A percentile compares a stretch with the other conserved stretches of the same genome.
These are phyloP conservation scores for Epithemia pelagica DNA, from an alignment of 108 stramenopile genomes.

Conservation along the genomic window DNA sequence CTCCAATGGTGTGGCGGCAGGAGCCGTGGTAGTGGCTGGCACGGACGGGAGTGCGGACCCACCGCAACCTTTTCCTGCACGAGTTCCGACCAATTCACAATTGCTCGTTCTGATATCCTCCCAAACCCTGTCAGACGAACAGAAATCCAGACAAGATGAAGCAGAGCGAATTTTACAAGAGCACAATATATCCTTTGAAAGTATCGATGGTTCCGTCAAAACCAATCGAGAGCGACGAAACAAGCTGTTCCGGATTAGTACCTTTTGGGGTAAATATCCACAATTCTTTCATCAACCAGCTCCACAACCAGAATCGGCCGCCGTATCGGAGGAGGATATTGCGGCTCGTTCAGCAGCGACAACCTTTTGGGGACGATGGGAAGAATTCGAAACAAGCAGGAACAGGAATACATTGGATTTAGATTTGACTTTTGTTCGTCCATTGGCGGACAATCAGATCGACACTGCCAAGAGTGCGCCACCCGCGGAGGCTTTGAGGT, in stretches of 20 bases:
- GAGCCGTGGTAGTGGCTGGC: background rate
- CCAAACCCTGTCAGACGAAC: background rate
- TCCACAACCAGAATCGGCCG: background rate
- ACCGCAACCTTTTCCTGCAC: background rate
- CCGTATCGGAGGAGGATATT: too few relatives aligned
- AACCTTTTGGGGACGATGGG: background rate
- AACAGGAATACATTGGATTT: background rate
- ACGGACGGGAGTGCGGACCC: background rate
- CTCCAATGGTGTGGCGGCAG: background rate
- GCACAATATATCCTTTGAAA: conserved; percentile 3
- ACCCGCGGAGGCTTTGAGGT: background rate
- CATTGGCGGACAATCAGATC: too few relatives aligned
- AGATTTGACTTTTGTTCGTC: background rate
- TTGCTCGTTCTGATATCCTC: background rate
- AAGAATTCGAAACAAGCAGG: background rate
- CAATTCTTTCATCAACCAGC: conserved; percentile 41
- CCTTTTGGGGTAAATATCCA: conserved; percentile 48
- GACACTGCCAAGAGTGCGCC: too few relatives aligned
- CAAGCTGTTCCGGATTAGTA: conserved; percentile 41
- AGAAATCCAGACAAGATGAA: background rate
- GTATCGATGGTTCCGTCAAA: conserved; percentile 35
- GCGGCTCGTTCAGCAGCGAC: background rate
- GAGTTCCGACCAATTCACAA: background rate
- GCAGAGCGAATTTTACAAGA: background rate
- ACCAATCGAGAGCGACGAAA: conserved; percentile 32